Evolutionary conservation across 345 rosid species (phyloP).

Genomic region (Orychophragmus violaceus): DNA sequence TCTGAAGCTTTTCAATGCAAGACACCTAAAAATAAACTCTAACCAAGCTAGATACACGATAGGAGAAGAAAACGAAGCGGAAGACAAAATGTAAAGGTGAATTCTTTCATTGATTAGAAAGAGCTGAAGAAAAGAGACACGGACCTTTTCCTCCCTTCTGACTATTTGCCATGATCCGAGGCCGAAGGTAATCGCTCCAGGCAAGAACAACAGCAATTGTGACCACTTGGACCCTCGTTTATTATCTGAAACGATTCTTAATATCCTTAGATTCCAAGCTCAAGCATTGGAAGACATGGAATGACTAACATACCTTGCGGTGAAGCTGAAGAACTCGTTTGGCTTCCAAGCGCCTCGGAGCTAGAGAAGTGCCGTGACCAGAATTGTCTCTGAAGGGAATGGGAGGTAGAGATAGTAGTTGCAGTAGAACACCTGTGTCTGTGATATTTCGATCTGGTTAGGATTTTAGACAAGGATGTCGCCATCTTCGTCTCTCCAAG

Average conservation of each 20-base stretch:
- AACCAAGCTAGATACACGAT: neutral
- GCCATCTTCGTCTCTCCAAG: slow-evolving; percentile 32
- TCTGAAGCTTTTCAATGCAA: neutral
- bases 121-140: slow-evolving; percentile 5
- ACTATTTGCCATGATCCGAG: slow-evolving; percentile 97
- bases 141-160: slow-evolving; percentile 87
- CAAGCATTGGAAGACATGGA: neutral
- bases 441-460: slow-evolving; percentile 30
- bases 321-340: slow-evolving; percentile 27
- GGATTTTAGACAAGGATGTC: slow-evolving; percentile 41
- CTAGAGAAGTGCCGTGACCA: slow-evolving; percentile 21
- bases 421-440: slow-evolving; percentile 12
- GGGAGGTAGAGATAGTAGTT: neutral
- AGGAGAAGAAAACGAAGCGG: neutral
- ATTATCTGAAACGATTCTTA: slow-evolving; percentile 25
- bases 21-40: neutral
- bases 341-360: slow-evolving; percentile 29
- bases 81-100: no score
- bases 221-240: slow-evolving; percentile 49
- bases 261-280: neutral
- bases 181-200: slow-evolving; percentile 84
- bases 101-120: neutral
- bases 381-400: slow-evolving; percentile 5
- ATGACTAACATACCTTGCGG: slow-evolving; percentile 33
- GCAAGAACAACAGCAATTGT: slow-evolving; percentile 65